These are phyloP conservation scores for Cenococcum geophilum DNA, from an alignment of 495 filamentous ascomycete species.

Conservation along the genomic window DNA sequence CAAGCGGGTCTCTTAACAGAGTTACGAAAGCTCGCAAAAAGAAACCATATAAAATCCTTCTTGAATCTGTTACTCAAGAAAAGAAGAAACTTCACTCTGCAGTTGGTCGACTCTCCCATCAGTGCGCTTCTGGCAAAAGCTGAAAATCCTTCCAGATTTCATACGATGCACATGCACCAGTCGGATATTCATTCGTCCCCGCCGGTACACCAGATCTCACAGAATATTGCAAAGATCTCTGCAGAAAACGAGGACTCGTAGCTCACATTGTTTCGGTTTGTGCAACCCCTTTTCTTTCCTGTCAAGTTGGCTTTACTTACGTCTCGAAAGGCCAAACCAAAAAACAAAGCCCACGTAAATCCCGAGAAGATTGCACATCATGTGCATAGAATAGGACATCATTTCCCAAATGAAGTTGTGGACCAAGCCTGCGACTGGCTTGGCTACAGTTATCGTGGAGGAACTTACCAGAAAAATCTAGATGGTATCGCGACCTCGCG, in stretches of 20 bases:
- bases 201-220: constrained; percentile 72
- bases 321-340: constrained; percentile 20
- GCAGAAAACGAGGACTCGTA: constrained; percentile 57
- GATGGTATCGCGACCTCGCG: neutral
- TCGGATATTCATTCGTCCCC: constrained; percentile 80
- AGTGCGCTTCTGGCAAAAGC: constrained; percentile 6
- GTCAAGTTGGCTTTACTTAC: neutral
- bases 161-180: constrained; percentile 47
- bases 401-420: constrained; percentile 58
- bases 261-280: constrained; percentile 77
- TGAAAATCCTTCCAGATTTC: constrained; percentile 26
- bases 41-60: constrained; percentile 50
- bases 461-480: constrained; percentile 4
- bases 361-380: constrained; percentile 56
- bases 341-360: constrained; percentile 38
- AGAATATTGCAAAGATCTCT: constrained; percentile 70
- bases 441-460: constrained; percentile 19
- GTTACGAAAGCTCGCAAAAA: constrained; percentile 34
- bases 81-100: constrained; percentile 55
- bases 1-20: constrained; percentile 13
- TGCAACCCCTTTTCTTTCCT: constrained; percentile 11
- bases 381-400: constrained; percentile 72
- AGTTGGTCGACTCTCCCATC: constrained; percentile 40
- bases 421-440: constrained; percentile 45
- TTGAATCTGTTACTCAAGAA: constrained; percentile 53